A percentile compares a stretch with the other conserved stretches of the same genome.
Conservation (phyloP, 2,329 filamentous ascomycete genomes). For the Diaporthe vaccinii region DNA sequence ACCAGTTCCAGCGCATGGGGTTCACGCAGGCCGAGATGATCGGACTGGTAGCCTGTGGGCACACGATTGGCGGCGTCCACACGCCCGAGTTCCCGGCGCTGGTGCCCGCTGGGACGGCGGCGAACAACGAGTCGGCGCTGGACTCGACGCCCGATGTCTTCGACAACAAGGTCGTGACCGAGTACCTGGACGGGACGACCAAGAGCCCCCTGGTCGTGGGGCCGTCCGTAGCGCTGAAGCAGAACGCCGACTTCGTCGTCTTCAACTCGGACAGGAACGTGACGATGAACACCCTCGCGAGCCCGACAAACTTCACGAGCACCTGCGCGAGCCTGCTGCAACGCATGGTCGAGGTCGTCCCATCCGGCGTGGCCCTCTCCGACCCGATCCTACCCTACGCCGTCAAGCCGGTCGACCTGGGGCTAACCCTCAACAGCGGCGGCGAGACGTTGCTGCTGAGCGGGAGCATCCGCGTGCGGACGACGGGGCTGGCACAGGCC, state of each 20-base stretch:
- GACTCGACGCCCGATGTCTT: slow-evolving; percentile 64
- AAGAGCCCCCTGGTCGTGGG: slow-evolving; percentile 69
- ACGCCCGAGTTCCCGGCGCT: slow-evolving; percentile 65
- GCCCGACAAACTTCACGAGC: slow-evolving; percentile 58
- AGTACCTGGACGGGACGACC: slow-evolving; percentile 68
- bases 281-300: slow-evolving; percentile 64
- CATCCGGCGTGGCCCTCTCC: slow-evolving; percentile 62
- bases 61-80: slow-evolving; percentile 73
- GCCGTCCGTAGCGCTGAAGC: slow-evolving; percentile 57
- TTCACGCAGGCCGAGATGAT: slow-evolving; percentile 71
- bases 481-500: slow-evolving; percentile 59
- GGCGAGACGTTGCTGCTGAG: slow-evolving; percentile 63
- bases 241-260: slow-evolving; percentile 68
- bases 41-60: slow-evolving; percentile 71
- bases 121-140: slow-evolving; percentile 60
- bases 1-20: slow-evolving; percentile 70
- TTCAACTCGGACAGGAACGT: slow-evolving; percentile 69
- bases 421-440: slow-evolving; percentile 65
- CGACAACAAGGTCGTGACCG: slow-evolving; percentile 69
- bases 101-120: slow-evolving; percentile 58
- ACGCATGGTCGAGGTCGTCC: slow-evolving; percentile 74
- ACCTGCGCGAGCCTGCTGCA: slow-evolving; percentile 66
- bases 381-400: slow-evolving; percentile 68
- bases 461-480: slow-evolving; percentile 70
- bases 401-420: slow-evolving; percentile 70